Evolutionary conservation across 306 rosid genomes (phyloP), one percentile per base, ranked within the genome.

Genomic region (Rosa lucieae): DNA sequence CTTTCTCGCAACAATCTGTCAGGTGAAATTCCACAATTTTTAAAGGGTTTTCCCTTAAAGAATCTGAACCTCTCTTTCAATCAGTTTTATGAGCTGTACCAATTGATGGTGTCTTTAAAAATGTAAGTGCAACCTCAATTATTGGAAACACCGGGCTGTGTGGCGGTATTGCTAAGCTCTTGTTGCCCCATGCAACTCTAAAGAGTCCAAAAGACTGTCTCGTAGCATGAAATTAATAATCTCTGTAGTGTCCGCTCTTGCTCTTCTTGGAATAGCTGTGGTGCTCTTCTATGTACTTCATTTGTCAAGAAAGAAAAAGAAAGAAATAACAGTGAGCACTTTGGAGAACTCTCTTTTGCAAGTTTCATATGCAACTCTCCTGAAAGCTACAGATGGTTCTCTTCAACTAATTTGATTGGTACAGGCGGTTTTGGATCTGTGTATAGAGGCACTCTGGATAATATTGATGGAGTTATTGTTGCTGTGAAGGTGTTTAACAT

Each of bases 11-110:
- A 53, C 6, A 53, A 53, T 53, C 2, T 53, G n/a, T 14, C 59
- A 53, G 59, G 59, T 13, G 59, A 53, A 13, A 53, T 53, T 53
- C 59, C 59, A 53, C 18, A 17, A 17, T 53, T 53, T 53, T 81
- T 84, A 0, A 13, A 0, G 21, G 85, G 59, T 72, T 35, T 88
- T 0, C 37, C 23, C 0, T 66, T 86, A 53, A 65, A 20, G 62
- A 10, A 10, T 12, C 44, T 89, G 2, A 17, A 84, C 63, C n/a
- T 89, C 6, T 89, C 90, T 11, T 80, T 48, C 35, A 84, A 84
- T 78, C 53, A 80, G 73, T 79, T 86, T 3, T 51, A 11, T 88
- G 92, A 11, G 86, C 78, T 21, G 79, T 86, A 49, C 92, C 90
- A 2, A 40, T 2, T 18, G 59, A 73, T 69, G 82, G 87, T 5